phyloP scores from a whole-genome alignment of 2,329 filamentous ascomycete genomes.

The Neurospora sp. region DNA sequence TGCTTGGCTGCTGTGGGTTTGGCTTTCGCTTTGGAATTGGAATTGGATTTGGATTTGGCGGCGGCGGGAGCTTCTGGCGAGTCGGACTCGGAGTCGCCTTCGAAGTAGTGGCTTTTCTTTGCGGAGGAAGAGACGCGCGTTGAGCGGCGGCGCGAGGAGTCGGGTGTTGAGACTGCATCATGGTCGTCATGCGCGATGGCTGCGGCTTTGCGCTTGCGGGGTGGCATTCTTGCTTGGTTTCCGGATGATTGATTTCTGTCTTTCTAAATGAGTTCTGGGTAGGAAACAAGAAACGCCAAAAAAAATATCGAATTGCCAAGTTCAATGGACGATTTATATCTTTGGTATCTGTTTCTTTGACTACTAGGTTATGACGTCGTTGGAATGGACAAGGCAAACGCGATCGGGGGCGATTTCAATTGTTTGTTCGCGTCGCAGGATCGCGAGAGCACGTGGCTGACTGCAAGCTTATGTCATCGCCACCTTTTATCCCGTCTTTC shows the following conservation, averaged over 20 bases:
- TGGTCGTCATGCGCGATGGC: background rate
- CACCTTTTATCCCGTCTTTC: background rate
- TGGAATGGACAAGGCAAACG: background rate
- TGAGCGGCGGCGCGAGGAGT: slow-evolving; percentile 33
- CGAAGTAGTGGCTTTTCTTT: slow-evolving; percentile 44
- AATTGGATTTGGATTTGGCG: background rate
- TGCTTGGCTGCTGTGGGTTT: slow-evolving; percentile 3
- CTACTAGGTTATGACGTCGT: background rate
- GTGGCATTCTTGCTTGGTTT: slow-evolving; percentile 24
- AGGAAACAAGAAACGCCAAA: background rate
- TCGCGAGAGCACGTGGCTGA: background rate
- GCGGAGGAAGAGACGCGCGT: slow-evolving; percentile 31
- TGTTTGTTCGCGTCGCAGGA: background rate
- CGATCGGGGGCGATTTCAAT: background rate
- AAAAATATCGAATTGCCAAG: background rate
- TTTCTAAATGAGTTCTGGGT: background rate
- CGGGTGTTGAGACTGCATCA: slow-evolving; percentile 15
- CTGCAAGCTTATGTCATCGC: background rate
- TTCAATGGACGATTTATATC: background rate
- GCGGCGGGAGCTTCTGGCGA: background rate
- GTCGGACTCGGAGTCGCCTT: slow-evolving; percentile 24
- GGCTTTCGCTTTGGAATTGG: background rate
- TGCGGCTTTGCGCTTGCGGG: slow-evolving; percentile 27
- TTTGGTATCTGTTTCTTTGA: background rate
- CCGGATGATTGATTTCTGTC: background rate